Conservation (phyloP, 2,329 filamentous ascomycete species). For the Arthrobotrys sinensis region DNA sequence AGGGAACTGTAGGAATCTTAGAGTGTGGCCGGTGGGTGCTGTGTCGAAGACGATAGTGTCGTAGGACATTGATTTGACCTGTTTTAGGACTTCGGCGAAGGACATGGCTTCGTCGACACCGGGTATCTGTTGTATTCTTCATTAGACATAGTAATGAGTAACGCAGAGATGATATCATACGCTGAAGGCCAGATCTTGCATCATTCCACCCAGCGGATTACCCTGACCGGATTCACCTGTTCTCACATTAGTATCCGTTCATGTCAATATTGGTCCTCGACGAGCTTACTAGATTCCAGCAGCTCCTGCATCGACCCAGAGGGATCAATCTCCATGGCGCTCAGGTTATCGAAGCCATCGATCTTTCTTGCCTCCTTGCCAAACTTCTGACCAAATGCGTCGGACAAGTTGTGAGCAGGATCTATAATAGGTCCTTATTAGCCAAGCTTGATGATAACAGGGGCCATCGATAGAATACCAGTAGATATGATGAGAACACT, state of each 20-base stretch:
- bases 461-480: conserved; percentile 66
- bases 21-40: conserved; percentile 95
- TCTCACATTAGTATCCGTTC: conserved; percentile 4
- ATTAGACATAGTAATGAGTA: conserved; percentile 39
- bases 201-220: conserved; percentile 86
- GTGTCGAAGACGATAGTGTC: conserved; percentile 99
- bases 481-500: conserved; percentile 98
- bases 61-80: conserved; percentile 98
- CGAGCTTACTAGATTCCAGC: conserved; percentile 70
- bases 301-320: conserved; percentile 98
- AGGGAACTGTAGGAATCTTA: conserved; percentile 98
- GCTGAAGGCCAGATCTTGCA: conserved; percentile 97
- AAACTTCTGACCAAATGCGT: conserved; percentile 99
- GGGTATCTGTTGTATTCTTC: conserved; percentile 77
- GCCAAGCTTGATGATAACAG: neutral
- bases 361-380: conserved; percentile 96
- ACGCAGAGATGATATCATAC: conserved; percentile 71
- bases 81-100: conserved; percentile 98
- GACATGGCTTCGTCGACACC: conserved; percentile 99
- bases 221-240: conserved; percentile 62
- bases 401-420: conserved; percentile 96
- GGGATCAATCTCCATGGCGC: conserved; percentile 99
- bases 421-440: conserved; percentile 67
- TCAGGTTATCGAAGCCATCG: conserved; percentile 92
- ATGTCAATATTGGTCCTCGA: neutral